These are phyloP conservation scores for Alternaria rosae DNA, from an alignment of 2,329 filamentous ascomycete species.

Conservation along the genomic window DNA sequence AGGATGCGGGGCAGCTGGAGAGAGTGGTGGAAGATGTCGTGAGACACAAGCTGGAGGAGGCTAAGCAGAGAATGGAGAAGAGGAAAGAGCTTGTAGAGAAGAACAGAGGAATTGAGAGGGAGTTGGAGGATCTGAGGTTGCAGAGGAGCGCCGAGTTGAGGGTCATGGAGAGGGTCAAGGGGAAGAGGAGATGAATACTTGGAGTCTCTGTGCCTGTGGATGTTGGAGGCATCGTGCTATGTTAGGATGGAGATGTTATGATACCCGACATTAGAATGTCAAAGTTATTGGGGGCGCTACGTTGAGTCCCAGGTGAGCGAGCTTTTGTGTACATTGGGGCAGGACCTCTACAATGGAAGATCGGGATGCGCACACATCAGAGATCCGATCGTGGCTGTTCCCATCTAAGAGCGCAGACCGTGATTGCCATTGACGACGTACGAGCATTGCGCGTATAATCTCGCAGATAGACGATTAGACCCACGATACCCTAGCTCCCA, in stretches of 20 bases:
- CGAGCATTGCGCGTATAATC: background rate
- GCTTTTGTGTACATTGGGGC: background rate
- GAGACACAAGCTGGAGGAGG: constrained; percentile 45
- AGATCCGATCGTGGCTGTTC: background rate
- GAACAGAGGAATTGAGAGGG: constrained; percentile 53
- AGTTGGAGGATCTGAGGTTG: constrained; percentile 53
- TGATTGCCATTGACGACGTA: background rate
- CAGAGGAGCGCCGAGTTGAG: constrained; percentile 56
- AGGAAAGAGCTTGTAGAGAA: constrained; percentile 50
- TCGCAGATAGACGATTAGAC: background rate
- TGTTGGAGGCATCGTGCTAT: background rate
- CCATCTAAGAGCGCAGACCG: background rate
- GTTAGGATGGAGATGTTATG: background rate
- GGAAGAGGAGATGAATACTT: constrained; percentile 32
- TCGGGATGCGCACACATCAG: background rate
- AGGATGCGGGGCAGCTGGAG: constrained; percentile 46
- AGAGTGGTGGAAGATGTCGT: constrained; percentile 45
- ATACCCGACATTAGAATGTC: constrained; percentile 18
- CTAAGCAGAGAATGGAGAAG: constrained; percentile 48
- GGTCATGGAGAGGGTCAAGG: constrained; percentile 52
- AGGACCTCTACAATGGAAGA: background rate
- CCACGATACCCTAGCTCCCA: background rate
- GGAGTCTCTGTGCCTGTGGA: background rate
- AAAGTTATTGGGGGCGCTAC: constrained; percentile 1
- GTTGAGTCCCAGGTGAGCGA: background rate